phyloP scores from a whole-genome alignment of 1,139 yeast genomes.

The Hansenula lynferdii region DNA sequence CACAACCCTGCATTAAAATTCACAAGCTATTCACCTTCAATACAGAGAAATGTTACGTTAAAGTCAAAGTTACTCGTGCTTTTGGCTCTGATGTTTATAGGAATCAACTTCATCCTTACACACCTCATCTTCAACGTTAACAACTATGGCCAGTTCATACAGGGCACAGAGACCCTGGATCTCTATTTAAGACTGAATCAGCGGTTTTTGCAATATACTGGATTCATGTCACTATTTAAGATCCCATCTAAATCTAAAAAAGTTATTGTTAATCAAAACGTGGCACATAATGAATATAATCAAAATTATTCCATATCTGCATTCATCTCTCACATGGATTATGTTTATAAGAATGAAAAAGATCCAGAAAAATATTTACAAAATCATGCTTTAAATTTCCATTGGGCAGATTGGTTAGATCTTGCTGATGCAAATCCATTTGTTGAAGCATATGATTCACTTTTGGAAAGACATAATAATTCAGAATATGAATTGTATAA shows the following conservation, averaged over 20 bases:
- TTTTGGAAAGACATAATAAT: constrained; percentile 9
- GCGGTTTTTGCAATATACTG: constrained; percentile 13
- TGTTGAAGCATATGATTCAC: constrained; percentile 14
- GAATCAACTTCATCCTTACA: constrained; percentile 14
- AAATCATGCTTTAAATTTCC: constrained; percentile 15
- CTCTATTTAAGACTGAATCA: constrained; percentile 14
- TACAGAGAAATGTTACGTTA: constrained; percentile 11
- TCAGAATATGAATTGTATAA: constrained; percentile 10
- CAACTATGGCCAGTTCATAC: constrained; percentile 16
- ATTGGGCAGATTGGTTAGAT: constrained; percentile 27
- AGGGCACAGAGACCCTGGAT: constrained; percentile 14
- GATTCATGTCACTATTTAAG: constrained; percentile 12
- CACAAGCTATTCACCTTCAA: neutral
- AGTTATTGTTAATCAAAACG: constrained; percentile 2
- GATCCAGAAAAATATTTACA: constrained; percentile 14
- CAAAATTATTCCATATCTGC: constrained; percentile 16
- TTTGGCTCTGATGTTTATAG: constrained; percentile 14
- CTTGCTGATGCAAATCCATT: constrained; percentile 21
- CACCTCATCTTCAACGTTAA: constrained; percentile 14
- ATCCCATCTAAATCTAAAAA: constrained; percentile 3
- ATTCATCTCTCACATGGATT: constrained; percentile 6
- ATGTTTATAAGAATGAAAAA: constrained; percentile 8
- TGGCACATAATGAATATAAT: constrained; percentile 7
- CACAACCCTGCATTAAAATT: neutral
- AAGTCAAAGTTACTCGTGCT: constrained; percentile 17